A percentile compares a stretch with the other conserved stretches of the same genome.
phyloP scores from a whole-genome alignment of 2,329 filamentous ascomycete genomes.

The Leptographium radiaticola region DNA sequence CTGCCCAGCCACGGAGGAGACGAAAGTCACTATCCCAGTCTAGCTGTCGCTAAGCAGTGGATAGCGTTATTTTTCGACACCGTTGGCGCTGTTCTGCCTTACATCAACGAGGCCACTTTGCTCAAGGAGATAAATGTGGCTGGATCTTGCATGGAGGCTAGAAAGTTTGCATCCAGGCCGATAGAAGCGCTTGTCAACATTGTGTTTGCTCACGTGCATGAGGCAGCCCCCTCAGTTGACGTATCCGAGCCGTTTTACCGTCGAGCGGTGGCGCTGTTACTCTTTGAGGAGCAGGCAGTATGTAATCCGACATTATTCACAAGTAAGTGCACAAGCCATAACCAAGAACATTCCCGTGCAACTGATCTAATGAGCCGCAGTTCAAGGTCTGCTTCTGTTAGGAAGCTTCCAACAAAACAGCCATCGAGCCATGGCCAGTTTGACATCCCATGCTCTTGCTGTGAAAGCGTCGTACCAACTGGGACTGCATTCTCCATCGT shows the following conservation, averaged over 20 bases:
- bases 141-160: not conserved
- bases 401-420: slow-evolving; percentile 21
- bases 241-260: slow-evolving; percentile 17
- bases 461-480: slow-evolving; percentile 21
- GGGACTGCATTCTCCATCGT: slow-evolving; percentile 19
- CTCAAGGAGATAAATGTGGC: slow-evolving; percentile 11
- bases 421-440: slow-evolving; percentile 20
- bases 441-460: slow-evolving; percentile 17
- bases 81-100: slow-evolving; percentile 16
- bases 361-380: slow-evolving; percentile 3
- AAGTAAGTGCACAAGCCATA: not conserved
- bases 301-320: slow-evolving; percentile 8
- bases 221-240: slow-evolving; percentile 8
- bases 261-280: slow-evolving; percentile 13
- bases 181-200: slow-evolving; percentile 15
- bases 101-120: slow-evolving; percentile 13
- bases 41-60: slow-evolving; percentile 11
- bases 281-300: slow-evolving; percentile 16
- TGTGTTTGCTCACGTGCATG: slow-evolving; percentile 18
- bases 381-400: slow-evolving; percentile 20
- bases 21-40: slow-evolving; percentile 8
- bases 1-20: not conserved
- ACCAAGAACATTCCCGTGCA: too few species aligned
- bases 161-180: not conserved
- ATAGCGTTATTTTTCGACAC: slow-evolving; percentile 17